These are phyloP conservation scores for Mortierella alpina DNA, from an alignment of 192 early-diverging fungal genomes.

Conservation along the genomic window DNA sequence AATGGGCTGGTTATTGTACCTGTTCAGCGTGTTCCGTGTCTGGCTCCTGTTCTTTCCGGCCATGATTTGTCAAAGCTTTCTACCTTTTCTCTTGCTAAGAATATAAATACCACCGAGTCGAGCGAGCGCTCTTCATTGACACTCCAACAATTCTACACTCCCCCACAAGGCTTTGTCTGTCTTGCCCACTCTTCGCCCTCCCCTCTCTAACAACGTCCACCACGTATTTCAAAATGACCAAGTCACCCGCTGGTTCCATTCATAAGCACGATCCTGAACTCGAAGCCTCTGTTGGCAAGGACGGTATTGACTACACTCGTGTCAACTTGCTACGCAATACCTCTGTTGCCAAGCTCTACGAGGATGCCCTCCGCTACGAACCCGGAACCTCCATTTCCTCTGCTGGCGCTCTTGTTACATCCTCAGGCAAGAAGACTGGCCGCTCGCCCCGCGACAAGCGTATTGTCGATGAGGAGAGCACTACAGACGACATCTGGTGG, in stretches of 20 bases:
- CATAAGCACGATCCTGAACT: slow-evolving; percentile 50
- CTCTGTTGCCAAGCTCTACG: slow-evolving; percentile 90
- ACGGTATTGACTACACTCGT: slow-evolving; percentile 84
- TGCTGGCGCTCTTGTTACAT: slow-evolving; percentile 89
- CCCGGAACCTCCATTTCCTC: slow-evolving; percentile 90
- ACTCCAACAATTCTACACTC: too few species aligned
- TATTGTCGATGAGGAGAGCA: slow-evolving; percentile 90
- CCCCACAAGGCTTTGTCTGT: too few species aligned
- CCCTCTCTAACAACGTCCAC: slow-evolving; percentile 1
- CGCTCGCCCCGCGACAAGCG: slow-evolving; percentile 97
- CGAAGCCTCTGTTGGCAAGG: slow-evolving; percentile 62
- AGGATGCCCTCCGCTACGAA: slow-evolving; percentile 90
- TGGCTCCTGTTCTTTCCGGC: too few species aligned
- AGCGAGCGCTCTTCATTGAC: too few species aligned
- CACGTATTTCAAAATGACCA: slow-evolving; percentile 24
- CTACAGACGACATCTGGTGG: slow-evolving; percentile 96
- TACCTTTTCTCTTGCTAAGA: too few species aligned
- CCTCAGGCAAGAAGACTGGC: slow-evolving; percentile 93
- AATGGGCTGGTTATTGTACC: too few species aligned
- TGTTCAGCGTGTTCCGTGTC: too few species aligned
- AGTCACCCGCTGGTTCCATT: slow-evolving; percentile 32
- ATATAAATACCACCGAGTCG: too few species aligned
- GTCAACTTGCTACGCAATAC: slow-evolving; percentile 87
- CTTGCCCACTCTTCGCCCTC: slow-evolving; percentile 4
- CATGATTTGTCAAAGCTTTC: too few species aligned